Evolutionary conservation across 345 rosid species (phyloP).

Genomic region (Eucalyptus viminalis): DNA sequence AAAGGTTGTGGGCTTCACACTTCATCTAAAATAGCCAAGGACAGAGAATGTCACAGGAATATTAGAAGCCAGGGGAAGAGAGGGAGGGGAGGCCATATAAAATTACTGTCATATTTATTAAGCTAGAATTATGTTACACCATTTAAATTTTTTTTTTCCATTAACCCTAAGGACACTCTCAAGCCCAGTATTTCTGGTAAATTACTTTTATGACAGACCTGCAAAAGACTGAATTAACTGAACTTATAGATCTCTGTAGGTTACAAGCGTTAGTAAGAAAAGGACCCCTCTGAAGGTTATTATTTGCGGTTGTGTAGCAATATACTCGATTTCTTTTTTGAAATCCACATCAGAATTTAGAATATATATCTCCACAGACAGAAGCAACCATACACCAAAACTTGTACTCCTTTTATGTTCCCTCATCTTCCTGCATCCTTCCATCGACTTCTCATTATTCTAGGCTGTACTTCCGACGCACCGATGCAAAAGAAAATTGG

Average conservation of each 20-base stretch:
- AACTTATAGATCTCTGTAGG: not conserved
- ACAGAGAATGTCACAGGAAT: not conserved
- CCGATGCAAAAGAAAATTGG: not conserved
- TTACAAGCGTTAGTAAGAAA: not conserved
- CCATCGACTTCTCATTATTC: not conserved
- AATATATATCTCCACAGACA: no score
- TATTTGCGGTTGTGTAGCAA: not conserved
- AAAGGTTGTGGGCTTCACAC: not conserved
- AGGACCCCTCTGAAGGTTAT: not conserved
- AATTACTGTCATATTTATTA: not conserved
- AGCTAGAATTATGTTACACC: not conserved
- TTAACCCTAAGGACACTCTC: not conserved
- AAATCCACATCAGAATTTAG: not conserved
- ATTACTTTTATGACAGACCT: not conserved
- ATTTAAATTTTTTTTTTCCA: not conserved
- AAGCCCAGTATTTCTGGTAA: not conserved
- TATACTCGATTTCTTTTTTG: not conserved
- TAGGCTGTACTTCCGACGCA: not conserved
- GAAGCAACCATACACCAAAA: not conserved
- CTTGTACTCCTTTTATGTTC: not conserved
- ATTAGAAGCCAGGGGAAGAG: not conserved
- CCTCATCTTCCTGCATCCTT: not conserved
- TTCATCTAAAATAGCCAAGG: not conserved
- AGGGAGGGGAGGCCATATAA: not conserved
- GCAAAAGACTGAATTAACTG: not conserved